Conservation (phyloP, 257 asterid species). For the Voacanga thouarsii region DNA sequence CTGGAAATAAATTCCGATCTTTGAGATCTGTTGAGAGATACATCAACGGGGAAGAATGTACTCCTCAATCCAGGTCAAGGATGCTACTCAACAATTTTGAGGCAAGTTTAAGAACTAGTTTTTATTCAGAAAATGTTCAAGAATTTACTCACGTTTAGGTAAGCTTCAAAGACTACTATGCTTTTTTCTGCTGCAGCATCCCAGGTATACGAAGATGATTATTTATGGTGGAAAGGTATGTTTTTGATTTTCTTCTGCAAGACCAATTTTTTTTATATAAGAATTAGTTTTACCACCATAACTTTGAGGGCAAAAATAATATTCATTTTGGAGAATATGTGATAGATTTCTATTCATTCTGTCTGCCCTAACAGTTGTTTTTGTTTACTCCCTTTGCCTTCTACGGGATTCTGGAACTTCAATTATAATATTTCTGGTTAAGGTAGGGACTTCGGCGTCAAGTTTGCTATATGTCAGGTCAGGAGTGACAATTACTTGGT, state of each 20-base stretch:
- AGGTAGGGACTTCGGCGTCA: background rate
- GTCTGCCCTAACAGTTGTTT: background rate
- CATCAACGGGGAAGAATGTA: constrained; percentile 40
- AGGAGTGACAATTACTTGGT: no score
- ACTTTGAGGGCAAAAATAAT: background rate
- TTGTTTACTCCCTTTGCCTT: background rate
- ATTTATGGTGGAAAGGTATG: constrained; percentile 58
- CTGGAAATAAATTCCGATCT: constrained; percentile 71
- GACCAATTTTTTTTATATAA: background rate
- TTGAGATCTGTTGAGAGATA: constrained; percentile 42
- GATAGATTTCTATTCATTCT: background rate
- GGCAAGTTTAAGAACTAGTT: constrained; percentile 16
- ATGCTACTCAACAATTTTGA: constrained; percentile 12
- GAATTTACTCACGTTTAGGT: background rate
- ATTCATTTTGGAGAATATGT: background rate
- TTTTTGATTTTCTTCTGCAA: background rate
- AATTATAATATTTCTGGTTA: background rate
- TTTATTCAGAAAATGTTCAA: background rate
- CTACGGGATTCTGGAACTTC: no score
- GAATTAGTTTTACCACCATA: background rate
- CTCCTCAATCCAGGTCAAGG: constrained; percentile 16
- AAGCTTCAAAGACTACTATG: constrained; percentile 3
- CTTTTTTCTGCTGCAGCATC: constrained; percentile 23
- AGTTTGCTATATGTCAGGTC: no score
- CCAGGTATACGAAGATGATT: constrained; percentile 34